Percentiles rank a stretch among this genome's conserved stretches.
Conservation (phyloP, 208 protist genomes). For the Leishmania turanica region DNA sequence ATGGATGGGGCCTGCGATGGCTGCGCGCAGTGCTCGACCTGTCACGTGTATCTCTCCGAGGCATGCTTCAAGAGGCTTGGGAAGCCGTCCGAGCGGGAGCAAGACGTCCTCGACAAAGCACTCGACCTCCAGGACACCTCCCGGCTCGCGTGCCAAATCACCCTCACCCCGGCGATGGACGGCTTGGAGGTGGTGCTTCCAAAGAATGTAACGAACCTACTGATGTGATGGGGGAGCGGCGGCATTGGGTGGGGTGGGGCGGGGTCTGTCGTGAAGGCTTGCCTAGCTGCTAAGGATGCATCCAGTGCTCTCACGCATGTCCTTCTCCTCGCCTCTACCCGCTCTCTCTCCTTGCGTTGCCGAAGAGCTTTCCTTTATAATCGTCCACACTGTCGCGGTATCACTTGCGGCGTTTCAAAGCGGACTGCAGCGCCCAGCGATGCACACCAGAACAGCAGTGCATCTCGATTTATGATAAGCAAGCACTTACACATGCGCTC, state of each 20-base stretch:
- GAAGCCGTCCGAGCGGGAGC: slow-evolving; percentile 78
- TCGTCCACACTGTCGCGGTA: not conserved
- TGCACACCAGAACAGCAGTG: not conserved
- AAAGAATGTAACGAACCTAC: slow-evolving; percentile 46
- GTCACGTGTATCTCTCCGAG: slow-evolving; percentile 92
- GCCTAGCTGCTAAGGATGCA: not conserved
- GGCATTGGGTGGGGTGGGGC: not conserved
- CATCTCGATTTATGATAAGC: not conserved
- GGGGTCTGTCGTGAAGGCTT: not conserved
- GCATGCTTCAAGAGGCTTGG: slow-evolving; percentile 79
- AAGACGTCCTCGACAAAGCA: slow-evolving; percentile 83
- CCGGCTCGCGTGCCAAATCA: slow-evolving; percentile 80
- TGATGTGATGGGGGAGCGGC: slow-evolving; percentile 22
- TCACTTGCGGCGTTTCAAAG: not conserved
- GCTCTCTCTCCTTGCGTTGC: not conserved
- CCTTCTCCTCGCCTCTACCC: not conserved
- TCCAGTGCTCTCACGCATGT: not conserved
- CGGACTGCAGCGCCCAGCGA: not conserved
- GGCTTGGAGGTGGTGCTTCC: slow-evolving; percentile 68
- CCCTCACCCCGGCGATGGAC: slow-evolving; percentile 54
- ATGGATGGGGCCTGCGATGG: slow-evolving; percentile 95
- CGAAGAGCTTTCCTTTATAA: not conserved
- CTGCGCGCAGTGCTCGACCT: slow-evolving; percentile 95
- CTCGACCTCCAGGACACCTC: slow-evolving; percentile 63
- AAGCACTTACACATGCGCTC: not conserved